Percentiles rank a stretch among this genome's conserved stretches.
These are phyloP conservation scores for Physaria fendleri DNA, from an alignment of 345 rosid species.

Conservation along the genomic window DNA sequence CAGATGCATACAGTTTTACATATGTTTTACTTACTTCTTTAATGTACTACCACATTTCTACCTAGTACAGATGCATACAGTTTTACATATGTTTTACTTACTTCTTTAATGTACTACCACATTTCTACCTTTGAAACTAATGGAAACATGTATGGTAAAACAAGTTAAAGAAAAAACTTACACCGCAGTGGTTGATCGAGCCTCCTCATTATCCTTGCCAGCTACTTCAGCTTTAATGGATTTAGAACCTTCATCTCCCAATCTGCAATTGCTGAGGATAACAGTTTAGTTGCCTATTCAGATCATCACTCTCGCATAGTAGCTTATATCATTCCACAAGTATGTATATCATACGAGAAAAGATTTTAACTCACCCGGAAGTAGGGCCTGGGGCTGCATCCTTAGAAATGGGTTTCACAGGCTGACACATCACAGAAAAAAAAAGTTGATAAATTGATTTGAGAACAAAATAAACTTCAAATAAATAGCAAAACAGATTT, in stretches of 20 bases:
- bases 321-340: not conserved
- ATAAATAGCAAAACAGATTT: not conserved
- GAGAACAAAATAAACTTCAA: conserved; percentile 13
- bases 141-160: not conserved
- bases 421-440: conserved; percentile 28
- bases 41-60: not conserved
- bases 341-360: not conserved
- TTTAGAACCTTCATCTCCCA: conserved; percentile 20
- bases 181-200: conserved; percentile 1
- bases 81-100: not conserved
- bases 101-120: not conserved
- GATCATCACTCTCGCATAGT: not conserved
- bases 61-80: not conserved
- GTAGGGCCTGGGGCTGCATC: conserved; percentile 33
- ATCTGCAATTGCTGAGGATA: conserved; percentile 7
- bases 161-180: not conserved
- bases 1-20: not conserved
- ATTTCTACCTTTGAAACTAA: not conserved
- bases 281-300: conserved; percentile 8
- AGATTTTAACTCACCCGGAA: conserved; percentile 41
- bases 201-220: conserved; percentile 13
- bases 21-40: not conserved
- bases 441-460: not conserved
- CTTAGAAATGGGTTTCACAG: conserved; percentile 34
- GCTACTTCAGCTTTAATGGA: conserved; percentile 4